phyloP scores from a whole-genome alignment of 441 rosid genomes.

The Macaranga tanarius region DNA sequence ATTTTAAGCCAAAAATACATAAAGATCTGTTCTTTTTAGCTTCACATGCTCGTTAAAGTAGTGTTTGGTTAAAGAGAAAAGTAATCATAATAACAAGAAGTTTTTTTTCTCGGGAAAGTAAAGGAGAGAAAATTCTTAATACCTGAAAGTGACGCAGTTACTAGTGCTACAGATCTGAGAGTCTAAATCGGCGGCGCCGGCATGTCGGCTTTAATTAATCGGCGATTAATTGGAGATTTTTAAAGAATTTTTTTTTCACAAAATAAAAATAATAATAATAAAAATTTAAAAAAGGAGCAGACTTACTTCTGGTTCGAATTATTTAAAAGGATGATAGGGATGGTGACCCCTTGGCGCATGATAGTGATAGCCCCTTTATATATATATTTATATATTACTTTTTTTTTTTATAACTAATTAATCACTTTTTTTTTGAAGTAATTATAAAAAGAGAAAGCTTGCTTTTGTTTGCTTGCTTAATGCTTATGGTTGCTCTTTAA shows the following conservation, averaged over 20 bases:
- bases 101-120: slow-evolving; percentile 18
- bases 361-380: slow-evolving; percentile 28
- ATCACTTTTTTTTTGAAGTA: not conserved
- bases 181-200: slow-evolving; percentile 43
- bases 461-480: slow-evolving; percentile 28
- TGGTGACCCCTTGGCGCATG: slow-evolving; percentile 39
- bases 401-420: not conserved
- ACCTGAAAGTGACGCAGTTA: slow-evolving; percentile 29
- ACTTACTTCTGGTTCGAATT: slow-evolving; percentile 29
- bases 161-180: slow-evolving; percentile 34
- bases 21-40: not conserved
- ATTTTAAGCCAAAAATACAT: too few species aligned
- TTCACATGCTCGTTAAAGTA: not conserved
- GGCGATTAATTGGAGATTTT: slow-evolving; percentile 37
- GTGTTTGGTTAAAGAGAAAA: slow-evolving; percentile 1
- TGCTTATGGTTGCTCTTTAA: not conserved
- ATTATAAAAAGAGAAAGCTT: slow-evolving; percentile 18
- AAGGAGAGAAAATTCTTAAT: slow-evolving; percentile 25
- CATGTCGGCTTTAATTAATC: slow-evolving; percentile 32
- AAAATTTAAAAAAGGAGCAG: not conserved
- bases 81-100: not conserved
- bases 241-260: not conserved
- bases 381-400: not conserved
- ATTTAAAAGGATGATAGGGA: slow-evolving; percentile 33
- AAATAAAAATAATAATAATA: not conserved